A percentile compares a stretch with the other conserved stretches of the same genome.
phyloP scores from a whole-genome alignment of 2,329 filamentous ascomycete genomes.

The Aulographum hederae region DNA sequence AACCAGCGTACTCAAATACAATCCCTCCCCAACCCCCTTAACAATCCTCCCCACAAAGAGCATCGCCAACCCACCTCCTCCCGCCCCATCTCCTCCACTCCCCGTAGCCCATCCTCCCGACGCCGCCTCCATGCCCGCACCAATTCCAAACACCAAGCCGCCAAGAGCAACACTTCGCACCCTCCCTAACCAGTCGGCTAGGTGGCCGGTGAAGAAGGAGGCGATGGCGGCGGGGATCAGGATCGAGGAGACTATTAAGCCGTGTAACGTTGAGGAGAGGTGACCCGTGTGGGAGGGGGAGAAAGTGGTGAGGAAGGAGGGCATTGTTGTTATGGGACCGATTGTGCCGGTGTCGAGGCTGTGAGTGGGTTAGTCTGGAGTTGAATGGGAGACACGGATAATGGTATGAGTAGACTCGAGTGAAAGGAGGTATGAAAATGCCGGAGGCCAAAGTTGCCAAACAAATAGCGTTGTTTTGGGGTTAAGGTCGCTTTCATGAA shows the following conservation, averaged over 20 bases:
- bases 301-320: slow-evolving; percentile 29
- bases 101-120: no score
- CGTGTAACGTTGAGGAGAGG: slow-evolving; percentile 33
- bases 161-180: slow-evolving; percentile 31
- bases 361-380: slow-evolving; percentile 10
- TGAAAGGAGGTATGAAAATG: no score
- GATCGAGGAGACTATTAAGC: slow-evolving; percentile 40
- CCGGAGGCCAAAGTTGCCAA: no score
- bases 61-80: slow-evolving; percentile 24
- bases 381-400: no score
- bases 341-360: slow-evolving; percentile 34
- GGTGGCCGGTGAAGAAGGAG: slow-evolving; percentile 36
- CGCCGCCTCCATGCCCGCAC: slow-evolving; percentile 34
- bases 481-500: no score
- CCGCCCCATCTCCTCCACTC: no score
- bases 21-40: slow-evolving; percentile 34
- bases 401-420: no score
- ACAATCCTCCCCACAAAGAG: slow-evolving; percentile 32
- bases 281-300: slow-evolving; percentile 30
- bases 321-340: slow-evolving; percentile 41
- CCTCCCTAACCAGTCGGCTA: slow-evolving; percentile 37
- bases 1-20: slow-evolving; percentile 37
- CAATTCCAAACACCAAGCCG: slow-evolving; percentile 32
- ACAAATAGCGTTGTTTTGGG: no score
- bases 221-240: slow-evolving; percentile 35